Percentiles rank a stretch among this genome's conserved stretches.
phyloP scores from a whole-genome alignment of 2,329 filamentous ascomycete species.

The Diplodia mutila region DNA sequence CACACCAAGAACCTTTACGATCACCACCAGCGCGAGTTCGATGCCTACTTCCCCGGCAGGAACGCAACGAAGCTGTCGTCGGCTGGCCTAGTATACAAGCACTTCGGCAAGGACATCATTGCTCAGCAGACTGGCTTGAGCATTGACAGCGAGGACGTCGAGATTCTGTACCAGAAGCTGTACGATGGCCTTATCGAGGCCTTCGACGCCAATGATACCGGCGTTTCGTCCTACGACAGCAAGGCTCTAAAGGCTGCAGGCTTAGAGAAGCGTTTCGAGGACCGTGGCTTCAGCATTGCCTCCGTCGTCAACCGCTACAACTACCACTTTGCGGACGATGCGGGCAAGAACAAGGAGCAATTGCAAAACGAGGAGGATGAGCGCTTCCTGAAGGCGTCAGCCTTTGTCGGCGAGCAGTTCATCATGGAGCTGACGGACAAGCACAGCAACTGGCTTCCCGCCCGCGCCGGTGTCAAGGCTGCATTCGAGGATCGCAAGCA shows the following conservation, averaged over 20 bases:
- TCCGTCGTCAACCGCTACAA: slow-evolving; percentile 87
- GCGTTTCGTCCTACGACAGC: slow-evolving; percentile 80
- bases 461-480: slow-evolving; percentile 73
- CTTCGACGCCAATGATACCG: slow-evolving; percentile 97
- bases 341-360: slow-evolving; percentile 42
- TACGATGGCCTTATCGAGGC: slow-evolving; percentile 95
- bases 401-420: slow-evolving; percentile 88
- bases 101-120: slow-evolving; percentile 88
- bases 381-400: slow-evolving; percentile 76
- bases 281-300: slow-evolving; percentile 81
- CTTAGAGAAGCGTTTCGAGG: slow-evolving; percentile 79
- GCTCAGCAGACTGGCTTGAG: slow-evolving; percentile 64
- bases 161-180: slow-evolving; percentile 80
- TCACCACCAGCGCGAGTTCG: slow-evolving; percentile 94
- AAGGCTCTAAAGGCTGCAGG: slow-evolving; percentile 69
- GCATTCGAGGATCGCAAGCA: slow-evolving; percentile 73
- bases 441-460: slow-evolving; percentile 80
- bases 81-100: slow-evolving; percentile 91
- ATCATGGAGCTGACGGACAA: slow-evolving; percentile 78
- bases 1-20: slow-evolving; percentile 78
- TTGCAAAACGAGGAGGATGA: slow-evolving; percentile 76
- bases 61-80: slow-evolving; percentile 82
- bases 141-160: slow-evolving; percentile 68
- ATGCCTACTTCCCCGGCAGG: slow-evolving; percentile 79
- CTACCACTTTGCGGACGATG: slow-evolving; percentile 57